Evolutionary conservation across 2,329 filamentous ascomycete genomes (phyloP).

Genomic region (Monilinia fructicola): DNA sequence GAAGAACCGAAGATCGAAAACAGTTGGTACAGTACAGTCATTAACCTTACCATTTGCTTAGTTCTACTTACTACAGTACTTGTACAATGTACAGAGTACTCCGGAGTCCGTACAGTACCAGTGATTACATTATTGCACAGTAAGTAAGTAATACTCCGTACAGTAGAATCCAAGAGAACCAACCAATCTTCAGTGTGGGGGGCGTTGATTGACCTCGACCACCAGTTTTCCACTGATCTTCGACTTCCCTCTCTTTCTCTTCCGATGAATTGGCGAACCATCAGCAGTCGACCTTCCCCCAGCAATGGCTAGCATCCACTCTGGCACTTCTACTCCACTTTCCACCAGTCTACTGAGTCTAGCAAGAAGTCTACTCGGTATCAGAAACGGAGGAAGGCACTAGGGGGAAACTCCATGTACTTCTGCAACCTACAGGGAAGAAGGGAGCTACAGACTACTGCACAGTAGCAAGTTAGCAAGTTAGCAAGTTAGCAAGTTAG

Average conservation of each 20-base stretch:
- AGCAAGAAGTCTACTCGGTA: conserved; percentile 16
- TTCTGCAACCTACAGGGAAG: not conserved
- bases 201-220: not conserved
- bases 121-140: no score
- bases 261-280: conserved; percentile 11
- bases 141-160: no score
- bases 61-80: no score
- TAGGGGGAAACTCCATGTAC: conserved; percentile 5
- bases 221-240: conserved; percentile 11
- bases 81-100: no score
- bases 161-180: not conserved
- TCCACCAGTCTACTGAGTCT: conserved; percentile 9
- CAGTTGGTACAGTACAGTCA: not conserved
- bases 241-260: not conserved
- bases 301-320: not conserved
- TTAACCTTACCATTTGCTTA: no score
- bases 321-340: conserved; percentile 4
- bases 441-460: conserved; percentile 1
- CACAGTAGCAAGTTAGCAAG: no score
- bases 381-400: not conserved
- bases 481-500: no score
- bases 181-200: conserved; percentile 8
- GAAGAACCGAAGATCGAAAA: conserved; percentile 3
- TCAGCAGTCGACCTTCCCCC: conserved; percentile 3
- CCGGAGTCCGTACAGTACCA: no score